phyloP scores from a whole-genome alignment of 371 early-diverging fungal genomes.

The Capillidium rhysosporum region DNA sequence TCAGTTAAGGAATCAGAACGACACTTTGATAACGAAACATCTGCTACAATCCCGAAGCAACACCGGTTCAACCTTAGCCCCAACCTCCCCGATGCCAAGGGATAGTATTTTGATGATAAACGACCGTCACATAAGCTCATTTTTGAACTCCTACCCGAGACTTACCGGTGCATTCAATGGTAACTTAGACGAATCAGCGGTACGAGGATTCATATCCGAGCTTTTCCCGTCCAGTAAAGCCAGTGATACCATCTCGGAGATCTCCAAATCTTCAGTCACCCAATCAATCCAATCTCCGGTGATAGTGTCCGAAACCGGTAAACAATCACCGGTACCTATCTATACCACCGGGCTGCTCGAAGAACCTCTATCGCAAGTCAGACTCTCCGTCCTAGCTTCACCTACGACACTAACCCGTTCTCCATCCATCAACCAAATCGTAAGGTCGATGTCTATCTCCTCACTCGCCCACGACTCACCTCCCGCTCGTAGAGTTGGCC shows the following conservation, averaged over 20 bases:
- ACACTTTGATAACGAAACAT: not conserved
- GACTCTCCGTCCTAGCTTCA: not conserved
- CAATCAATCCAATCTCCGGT: not conserved
- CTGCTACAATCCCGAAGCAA: not conserved
- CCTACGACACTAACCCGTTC: not conserved
- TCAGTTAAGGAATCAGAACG: not conserved
- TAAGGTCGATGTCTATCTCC: not conserved
- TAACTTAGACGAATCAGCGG: not conserved
- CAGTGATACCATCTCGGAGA: too few relatives aligned
- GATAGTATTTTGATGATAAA: not conserved
- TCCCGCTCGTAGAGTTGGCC: too few relatives aligned
- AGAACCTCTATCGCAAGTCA: not conserved
- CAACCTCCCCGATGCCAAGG: not conserved
- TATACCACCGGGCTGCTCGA: not conserved
- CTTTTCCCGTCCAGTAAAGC: not conserved
- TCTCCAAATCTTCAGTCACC: not conserved
- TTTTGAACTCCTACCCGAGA: too few relatives aligned
- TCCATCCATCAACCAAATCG: not conserved
- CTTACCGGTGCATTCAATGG: not conserved
- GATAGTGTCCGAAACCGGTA: not conserved
- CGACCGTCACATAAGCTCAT: too few relatives aligned
- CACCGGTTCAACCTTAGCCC: too few relatives aligned
- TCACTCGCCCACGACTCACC: constrained; percentile 1
- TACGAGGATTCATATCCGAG: not conserved
- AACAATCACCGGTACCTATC: constrained; percentile 1